These are phyloP conservation scores for Fagus sylvatica DNA, from an alignment of 306 rosid genomes.

Conservation along the genomic window DNA sequence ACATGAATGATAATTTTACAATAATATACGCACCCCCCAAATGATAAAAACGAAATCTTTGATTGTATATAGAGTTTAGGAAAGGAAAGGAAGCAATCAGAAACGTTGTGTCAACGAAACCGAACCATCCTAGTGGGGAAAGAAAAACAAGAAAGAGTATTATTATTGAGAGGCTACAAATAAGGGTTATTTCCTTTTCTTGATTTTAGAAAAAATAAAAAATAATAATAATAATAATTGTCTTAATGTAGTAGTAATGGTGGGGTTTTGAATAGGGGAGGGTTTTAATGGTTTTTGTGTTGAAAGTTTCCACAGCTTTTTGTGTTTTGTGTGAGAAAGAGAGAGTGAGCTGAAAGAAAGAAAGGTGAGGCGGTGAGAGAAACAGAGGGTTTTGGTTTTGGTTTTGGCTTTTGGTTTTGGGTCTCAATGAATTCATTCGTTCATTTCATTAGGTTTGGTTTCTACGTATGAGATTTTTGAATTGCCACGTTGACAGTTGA, in stretches of 20 bases:
- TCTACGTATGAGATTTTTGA: not conserved
- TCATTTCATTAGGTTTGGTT: no score
- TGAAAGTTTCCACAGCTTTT: not conserved
- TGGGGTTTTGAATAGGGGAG: not conserved
- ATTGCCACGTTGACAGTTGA: not conserved
- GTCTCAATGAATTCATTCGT: no score
- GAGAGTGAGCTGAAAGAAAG: not conserved
- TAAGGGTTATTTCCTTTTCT: no score
- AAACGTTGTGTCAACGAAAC: not conserved
- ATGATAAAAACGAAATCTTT: conserved; percentile 9
- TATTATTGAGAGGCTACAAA: not conserved
- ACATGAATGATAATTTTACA: conserved; percentile 30
- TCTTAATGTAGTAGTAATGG: no score
- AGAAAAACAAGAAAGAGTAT: not conserved
- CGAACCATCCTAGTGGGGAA: not conserved
- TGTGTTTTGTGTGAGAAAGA: not conserved
- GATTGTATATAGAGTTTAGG: conserved; percentile 8
- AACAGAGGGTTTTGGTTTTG: no score
- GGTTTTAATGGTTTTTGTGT: not conserved
- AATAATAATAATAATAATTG: no score
- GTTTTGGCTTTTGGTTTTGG: no score
- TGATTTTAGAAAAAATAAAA: no score
- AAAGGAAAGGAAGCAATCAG: not conserved
- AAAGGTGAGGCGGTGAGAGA: no score
- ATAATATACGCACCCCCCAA: conserved; percentile 12